Base-by-base conservation (phyloP, 352 stramenopile genomes). In the Phytophthora palmivora region DNA sequence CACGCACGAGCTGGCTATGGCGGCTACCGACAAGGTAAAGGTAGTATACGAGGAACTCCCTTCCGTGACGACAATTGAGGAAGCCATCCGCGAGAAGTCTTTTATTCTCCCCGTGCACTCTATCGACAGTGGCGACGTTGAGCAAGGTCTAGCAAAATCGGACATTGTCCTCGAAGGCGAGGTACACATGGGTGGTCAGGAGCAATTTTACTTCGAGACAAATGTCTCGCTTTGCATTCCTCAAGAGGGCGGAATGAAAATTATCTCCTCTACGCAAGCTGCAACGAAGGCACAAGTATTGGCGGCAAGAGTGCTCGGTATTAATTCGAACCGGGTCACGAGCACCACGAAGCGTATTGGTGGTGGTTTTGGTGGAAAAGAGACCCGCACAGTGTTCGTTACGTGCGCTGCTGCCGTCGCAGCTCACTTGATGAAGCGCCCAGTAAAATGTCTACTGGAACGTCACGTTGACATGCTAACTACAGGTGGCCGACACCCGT, bases 141-240 rank as follows among this genome's bases (percentile, higher is more conserved):
- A 88, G 16, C 71, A 84, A 32, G 94, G 82, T 1, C 73, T 92
- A 16, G 74, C 72, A 14, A 70, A 90, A 39, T 80, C 79, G 3
- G 80, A 92, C 36, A 65, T 93, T 28, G 78, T 96, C 16, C 70
- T 97, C 4, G 86, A 96, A 44, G 96, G 96, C 18, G 88, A 94
- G 11, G 87, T 98, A 34, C 78, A 87, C 28, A 89, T 96, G 47
- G 94, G 93, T 18, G 95, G 93, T 6, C 96, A 98, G 59, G 94
- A 98, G 58, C 96, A 98, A 71, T 98, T 98, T 63, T 98, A 98
- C 77, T 90, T 98, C 18, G 94, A 98, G 70, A 97, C 90, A 7
- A 94, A 98, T 44, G 79, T 88, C 9, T 88, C 87, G 4, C 63
- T 97, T 5, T 92, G 74, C 26, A 87, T 77, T 2, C 90, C 92